A percentile compares a stretch with the other conserved stretches of the same genome.
Evolutionary conservation across 2,329 filamentous ascomycete genomes (phyloP).

Genomic region (Calonectria pseudoturangicola): DNA sequence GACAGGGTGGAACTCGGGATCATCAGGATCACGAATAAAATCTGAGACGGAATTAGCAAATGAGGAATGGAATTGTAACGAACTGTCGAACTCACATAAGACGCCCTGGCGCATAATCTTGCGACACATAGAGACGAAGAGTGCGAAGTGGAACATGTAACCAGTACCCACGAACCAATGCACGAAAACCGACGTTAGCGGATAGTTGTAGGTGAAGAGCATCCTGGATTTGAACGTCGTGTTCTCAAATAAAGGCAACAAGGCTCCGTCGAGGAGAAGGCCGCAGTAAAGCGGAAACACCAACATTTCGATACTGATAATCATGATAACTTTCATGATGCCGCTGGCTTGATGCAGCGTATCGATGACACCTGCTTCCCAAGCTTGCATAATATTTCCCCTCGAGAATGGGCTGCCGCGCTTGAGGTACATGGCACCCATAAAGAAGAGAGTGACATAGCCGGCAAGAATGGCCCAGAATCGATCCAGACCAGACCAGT

Average conservation of each 20-base stretch:
- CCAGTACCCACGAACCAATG: constrained; percentile 99
- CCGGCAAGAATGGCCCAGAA: constrained; percentile 85
- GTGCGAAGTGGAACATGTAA: constrained; percentile 99
- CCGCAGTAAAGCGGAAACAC: constrained; percentile 97
- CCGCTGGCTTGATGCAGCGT: constrained; percentile 93
- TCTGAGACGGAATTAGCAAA: constrained; percentile 68
- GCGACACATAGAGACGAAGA: constrained; percentile 99
- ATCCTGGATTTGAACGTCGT: constrained; percentile 86
- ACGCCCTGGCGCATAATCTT: constrained; percentile 98
- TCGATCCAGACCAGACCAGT: constrained; percentile 80
- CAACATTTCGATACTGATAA: constrained; percentile 99
- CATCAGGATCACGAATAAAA: constrained; percentile 98
- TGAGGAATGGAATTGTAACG: neutral
- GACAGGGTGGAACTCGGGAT: constrained; percentile 98
- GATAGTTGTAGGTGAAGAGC: constrained; percentile 85
- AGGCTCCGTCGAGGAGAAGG: constrained; percentile 88
- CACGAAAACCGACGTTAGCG: constrained; percentile 93
- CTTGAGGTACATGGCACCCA: constrained; percentile 87
- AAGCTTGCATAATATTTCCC: constrained; percentile 73
- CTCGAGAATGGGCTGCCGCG: constrained; percentile 81
- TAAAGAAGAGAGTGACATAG: constrained; percentile 84
- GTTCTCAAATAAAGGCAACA: constrained; percentile 91
- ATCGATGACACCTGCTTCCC: constrained; percentile 88
- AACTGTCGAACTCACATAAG: constrained; percentile 78
- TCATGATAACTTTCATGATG: constrained; percentile 97